Conservation (phyloP, 441 rosid genomes). For the Melastoma candidum region DNA sequence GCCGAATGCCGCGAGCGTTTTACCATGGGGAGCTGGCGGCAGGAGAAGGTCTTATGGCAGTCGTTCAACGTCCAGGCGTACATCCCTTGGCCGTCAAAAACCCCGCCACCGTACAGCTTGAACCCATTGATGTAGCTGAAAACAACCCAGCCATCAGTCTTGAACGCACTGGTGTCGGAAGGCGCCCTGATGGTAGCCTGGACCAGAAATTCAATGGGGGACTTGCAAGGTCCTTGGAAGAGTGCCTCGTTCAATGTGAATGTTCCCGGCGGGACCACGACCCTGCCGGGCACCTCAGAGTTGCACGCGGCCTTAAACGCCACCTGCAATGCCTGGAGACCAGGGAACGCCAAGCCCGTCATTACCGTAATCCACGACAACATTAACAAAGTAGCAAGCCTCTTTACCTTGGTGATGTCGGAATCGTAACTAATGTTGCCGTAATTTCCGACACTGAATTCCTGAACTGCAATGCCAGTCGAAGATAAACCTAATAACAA, state of each 20-base stretch:
- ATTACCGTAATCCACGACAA: no score
- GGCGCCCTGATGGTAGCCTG: slow-evolving; percentile 28
- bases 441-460: no score
- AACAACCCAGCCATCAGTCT: slow-evolving; percentile 29
- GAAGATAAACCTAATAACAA: no score
- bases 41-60: not conserved
- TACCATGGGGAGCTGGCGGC: slow-evolving; percentile 18
- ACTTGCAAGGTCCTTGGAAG: slow-evolving; percentile 11
- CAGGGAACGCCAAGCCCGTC: no score
- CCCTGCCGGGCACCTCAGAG: slow-evolving; percentile 10
- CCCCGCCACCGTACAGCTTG: slow-evolving; percentile 20
- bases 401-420: no score
- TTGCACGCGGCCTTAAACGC: slow-evolving; percentile 17
- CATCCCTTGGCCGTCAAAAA: slow-evolving; percentile 29
- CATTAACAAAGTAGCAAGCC: no score
- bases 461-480: no score
- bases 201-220: slow-evolving; percentile 16
- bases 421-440: no score
- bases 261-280: slow-evolving; percentile 23
- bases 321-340: not conserved
- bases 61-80: not conserved
- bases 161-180: not conserved
- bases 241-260: slow-evolving; percentile 16
- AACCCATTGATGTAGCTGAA: slow-evolving; percentile 19
- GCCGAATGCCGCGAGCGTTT: not conserved